Base-by-base conservation (phyloP, 306 rosid species). In the Vigna radiata region DNA sequence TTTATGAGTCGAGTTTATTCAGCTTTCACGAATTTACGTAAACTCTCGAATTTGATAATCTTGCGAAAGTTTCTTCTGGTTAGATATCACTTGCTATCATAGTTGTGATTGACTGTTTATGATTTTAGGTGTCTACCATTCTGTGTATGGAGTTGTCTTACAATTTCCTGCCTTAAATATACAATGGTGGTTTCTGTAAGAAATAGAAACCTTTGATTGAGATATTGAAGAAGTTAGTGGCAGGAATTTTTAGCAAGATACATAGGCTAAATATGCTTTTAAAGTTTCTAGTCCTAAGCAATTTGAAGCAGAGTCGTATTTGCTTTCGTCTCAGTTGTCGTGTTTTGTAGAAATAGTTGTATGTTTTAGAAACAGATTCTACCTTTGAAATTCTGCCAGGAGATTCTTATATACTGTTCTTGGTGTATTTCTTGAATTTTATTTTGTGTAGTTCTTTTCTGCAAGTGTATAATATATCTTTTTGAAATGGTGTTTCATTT, bases 1-100 rank as follows among this genome's bases (percentile, higher is more conserved):
- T n/a, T n/a, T n/a, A n/a, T n/a, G n/a, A n/a, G n/a, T n/a, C n/a
- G n/a, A n/a, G n/a, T n/a, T n/a, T n/a, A n/a, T n/a, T n/a, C n/a
- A n/a, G n/a, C n/a, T n/a, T n/a, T n/a, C n/a, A n/a, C n/a, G n/a
- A n/a, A n/a, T n/a, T n/a, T n/a, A n/a, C n/a, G n/a, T n/a, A n/a
- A n/a, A n/a, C n/a, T n/a, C n/a, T n/a, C n/a, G n/a, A n/a, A n/a
- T n/a, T n/a, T n/a, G n/a, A n/a, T n/a, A n/a, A n/a, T n/a, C n/a
- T n/a, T n/a, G n/a, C 31, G 79, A 58, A 60, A 31, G 53, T 56
- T 83, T 70, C 59, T 84, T 76, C 53, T 70, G 59, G 73, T 55
- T 52, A 64, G 74, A 29, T 67, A 43, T 46, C 66, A 44, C 54
- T 76, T 25, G 47, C 21, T 63, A 55, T 54, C 11, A 18, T 81